Evolutionary conservation across 805 yeast genomes (phyloP).

Genomic region (Sporopachydermia lactativora): DNA sequence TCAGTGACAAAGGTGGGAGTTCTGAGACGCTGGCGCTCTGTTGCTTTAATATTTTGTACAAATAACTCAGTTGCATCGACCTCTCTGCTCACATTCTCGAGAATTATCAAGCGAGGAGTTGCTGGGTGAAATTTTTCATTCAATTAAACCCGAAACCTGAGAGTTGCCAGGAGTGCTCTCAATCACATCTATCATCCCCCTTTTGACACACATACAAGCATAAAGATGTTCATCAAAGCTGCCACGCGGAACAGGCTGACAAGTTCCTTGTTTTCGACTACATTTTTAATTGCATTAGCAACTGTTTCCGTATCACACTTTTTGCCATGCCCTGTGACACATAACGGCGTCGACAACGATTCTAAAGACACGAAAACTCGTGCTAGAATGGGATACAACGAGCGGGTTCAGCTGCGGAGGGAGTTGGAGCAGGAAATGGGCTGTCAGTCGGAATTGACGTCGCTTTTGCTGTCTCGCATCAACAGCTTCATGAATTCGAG

Average conservation of each 20-base stretch:
- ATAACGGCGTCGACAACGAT: background rate
- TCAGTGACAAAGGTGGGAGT: no score
- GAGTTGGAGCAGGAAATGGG: background rate
- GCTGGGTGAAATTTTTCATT: no score
- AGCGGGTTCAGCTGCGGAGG: background rate
- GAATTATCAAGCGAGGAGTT: no score
- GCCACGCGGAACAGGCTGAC: constrained; percentile 42
- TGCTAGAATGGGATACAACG: background rate
- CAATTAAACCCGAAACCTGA: no score
- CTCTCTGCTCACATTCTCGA: no score
- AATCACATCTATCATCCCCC: background rate
- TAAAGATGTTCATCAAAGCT: constrained; percentile 40
- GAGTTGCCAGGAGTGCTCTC: no score
- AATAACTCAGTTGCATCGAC: no score
- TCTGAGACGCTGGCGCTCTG: no score
- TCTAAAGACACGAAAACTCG: background rate
- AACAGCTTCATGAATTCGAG: background rate
- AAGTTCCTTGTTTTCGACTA: constrained; percentile 53
- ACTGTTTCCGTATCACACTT: constrained; percentile 35
- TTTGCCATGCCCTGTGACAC: constrained; percentile 20
- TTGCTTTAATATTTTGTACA: no score
- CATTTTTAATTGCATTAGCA: constrained; percentile 60
- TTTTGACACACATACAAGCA: no score
- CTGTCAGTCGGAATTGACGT: background rate
- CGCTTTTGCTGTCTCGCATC: background rate